Percentiles rank a stretch among this genome's conserved stretches.
Evolutionary conservation across 108 stramenopile species (phyloP).

Genomic region (Licmophora abbreviata): DNA sequence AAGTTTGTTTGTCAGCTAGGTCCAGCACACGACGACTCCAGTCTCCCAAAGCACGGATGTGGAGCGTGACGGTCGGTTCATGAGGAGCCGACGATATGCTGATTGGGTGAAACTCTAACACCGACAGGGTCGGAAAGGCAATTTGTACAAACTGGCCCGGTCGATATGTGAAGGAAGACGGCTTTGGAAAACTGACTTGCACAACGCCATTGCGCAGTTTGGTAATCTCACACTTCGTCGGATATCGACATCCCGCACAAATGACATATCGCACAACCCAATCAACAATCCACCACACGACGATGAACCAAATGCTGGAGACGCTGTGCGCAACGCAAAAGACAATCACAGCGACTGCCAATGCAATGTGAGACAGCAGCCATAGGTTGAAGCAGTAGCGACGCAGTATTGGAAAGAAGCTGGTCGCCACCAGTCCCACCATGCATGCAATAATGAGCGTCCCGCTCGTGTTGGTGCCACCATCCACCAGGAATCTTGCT

Average conservation of each 20-base stretch:
- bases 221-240: background rate
- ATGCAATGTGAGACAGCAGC: slow-evolving; percentile 2
- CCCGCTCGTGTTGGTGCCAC: slow-evolving; percentile 2
- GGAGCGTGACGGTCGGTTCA: slow-evolving; percentile 3
- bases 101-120: slow-evolving; percentile 8
- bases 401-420: background rate
- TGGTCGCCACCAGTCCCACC: background rate
- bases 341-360: slow-evolving; percentile 1
- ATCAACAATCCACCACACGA: slow-evolving; percentile 8
- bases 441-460: background rate
- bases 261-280: background rate
- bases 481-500: slow-evolving; percentile 2
- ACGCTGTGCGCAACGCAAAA: slow-evolving; percentile 1
- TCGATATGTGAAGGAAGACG: background rate
- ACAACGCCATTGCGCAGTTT: background rate
- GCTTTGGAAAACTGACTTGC: slow-evolving; percentile 7
- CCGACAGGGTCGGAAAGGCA: background rate
- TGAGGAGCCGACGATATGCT: slow-evolving; percentile 9
- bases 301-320: background rate
- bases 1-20: background rate
- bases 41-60: slow-evolving; percentile 1
- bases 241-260: slow-evolving; percentile 2
- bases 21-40: slow-evolving; percentile 1
- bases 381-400: slow-evolving; percentile 4
- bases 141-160: slow-evolving; percentile 9